A percentile compares a stretch with the other conserved stretches of the same genome.
Evolutionary conservation across 1,139 yeast genomes (phyloP).

Genomic region (Martiniozyma asiatica): DNA sequence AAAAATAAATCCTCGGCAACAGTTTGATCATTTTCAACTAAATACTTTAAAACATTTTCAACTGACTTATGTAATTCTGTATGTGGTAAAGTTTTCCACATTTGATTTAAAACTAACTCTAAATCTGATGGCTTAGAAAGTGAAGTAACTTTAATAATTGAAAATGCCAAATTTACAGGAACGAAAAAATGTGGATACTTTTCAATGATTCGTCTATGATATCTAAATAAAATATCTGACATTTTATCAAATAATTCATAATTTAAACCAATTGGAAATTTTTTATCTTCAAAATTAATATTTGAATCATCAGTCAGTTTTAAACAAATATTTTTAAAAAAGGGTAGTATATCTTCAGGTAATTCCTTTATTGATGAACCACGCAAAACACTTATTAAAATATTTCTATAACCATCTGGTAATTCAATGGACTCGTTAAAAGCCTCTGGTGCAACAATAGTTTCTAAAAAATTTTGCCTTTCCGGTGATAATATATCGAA

Average conservation of each 20-base stretch:
- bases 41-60: constrained; percentile 6
- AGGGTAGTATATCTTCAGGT: no score
- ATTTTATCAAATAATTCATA: constrained; percentile 8
- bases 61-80: constrained; percentile 6
- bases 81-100: constrained; percentile 3
- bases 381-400: no score
- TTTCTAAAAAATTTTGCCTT: no score
- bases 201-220: constrained; percentile 6
- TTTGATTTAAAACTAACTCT: constrained; percentile 6
- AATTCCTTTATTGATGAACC: no score
- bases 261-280: constrained; percentile 7
- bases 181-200: constrained; percentile 8
- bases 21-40: constrained; percentile 5
- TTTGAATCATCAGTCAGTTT: no score
- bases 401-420: no score
- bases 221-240: constrained; percentile 8
- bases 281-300: no score
- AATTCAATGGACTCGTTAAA: no score
- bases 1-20: constrained; percentile 11
- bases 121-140: constrained; percentile 7
- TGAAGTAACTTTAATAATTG: constrained; percentile 6
- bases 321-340: no score
- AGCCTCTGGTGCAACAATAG: no score
- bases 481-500: no score
- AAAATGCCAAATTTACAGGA: constrained; percentile 4